A percentile compares a stretch with the other conserved stretches of the same genome.
These are phyloP conservation scores for Candida sithepensis DNA, from an alignment of 805 yeast species.

Conservation along the genomic window DNA sequence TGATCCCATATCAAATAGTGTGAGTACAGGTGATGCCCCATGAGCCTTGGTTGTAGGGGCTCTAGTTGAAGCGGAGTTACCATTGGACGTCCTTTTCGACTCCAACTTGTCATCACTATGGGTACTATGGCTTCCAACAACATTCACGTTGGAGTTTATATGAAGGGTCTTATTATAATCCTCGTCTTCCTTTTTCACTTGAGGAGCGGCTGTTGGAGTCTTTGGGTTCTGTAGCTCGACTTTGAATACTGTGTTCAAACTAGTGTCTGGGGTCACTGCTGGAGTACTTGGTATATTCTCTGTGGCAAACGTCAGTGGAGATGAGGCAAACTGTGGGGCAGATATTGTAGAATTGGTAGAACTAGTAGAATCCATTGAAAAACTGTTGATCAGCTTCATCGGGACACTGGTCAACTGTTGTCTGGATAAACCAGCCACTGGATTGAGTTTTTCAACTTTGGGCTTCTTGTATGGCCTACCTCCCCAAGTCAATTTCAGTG, in stretches of 20 bases:
- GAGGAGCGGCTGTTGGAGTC: no score
- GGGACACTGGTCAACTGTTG: slow-evolving; percentile 3
- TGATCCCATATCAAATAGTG: background rate
- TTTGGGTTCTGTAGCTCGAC: no score
- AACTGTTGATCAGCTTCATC: background rate
- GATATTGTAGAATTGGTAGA: background rate
- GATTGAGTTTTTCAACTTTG: slow-evolving; percentile 32
- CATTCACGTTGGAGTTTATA: no score
- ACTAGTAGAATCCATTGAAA: background rate
- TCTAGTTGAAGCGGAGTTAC: background rate
- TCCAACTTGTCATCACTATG: background rate
- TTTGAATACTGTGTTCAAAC: no score
- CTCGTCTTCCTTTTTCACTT: no score
- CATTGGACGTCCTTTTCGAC: background rate
- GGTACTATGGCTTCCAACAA: no score
- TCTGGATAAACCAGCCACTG: slow-evolving; percentile 23
- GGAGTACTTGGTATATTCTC: background rate
- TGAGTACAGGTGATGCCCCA: background rate
- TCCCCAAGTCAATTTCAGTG: slow-evolving; percentile 67
- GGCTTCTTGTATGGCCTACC: slow-evolving; percentile 59
- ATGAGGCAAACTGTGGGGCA: background rate
- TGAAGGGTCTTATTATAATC: no score
- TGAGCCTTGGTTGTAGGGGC: background rate
- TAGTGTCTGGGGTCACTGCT: background rate
- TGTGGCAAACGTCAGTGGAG: background rate